phyloP scores from a whole-genome alignment of 2,329 filamentous ascomycete genomes.

The Xylariaceae sp. region DNA sequence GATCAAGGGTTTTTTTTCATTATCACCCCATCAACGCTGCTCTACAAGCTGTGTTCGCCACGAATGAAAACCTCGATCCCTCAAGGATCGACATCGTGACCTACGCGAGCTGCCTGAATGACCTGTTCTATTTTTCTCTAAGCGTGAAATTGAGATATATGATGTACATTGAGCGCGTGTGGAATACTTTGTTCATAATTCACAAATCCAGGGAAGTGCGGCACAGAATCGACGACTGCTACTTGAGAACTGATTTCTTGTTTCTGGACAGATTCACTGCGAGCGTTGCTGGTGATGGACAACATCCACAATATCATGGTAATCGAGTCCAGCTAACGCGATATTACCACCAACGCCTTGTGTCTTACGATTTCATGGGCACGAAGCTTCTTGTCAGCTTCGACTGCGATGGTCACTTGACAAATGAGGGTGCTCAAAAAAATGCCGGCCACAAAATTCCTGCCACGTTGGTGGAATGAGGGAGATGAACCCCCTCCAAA shows the following conservation, averaged over 20 bases:
- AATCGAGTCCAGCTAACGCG: not conserved
- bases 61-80: conserved; percentile 19
- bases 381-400: conserved; percentile 25
- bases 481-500: no score
- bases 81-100: conserved; percentile 23
- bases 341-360: conserved; percentile 26
- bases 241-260: not conserved
- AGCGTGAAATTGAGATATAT: conserved; percentile 22
- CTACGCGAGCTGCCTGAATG: conserved; percentile 25
- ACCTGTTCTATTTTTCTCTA: conserved; percentile 23
- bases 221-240: no score
- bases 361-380: conserved; percentile 23
- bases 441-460: not conserved
- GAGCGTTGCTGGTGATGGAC: conserved; percentile 1
- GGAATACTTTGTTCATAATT: conserved; percentile 24
- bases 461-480: not conserved
- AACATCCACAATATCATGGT: no score
- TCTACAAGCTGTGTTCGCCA: conserved; percentile 22
- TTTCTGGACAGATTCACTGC: conserved; percentile 25
- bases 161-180: conserved; percentile 25
- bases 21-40: conserved; percentile 22
- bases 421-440: not conserved
- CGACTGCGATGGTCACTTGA: conserved; percentile 22
- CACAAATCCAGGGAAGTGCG: conserved; percentile 15
- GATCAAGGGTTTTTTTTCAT: conserved; percentile 11